Conservation (phyloP, 1,139 yeast species). For the Yamadazyma atmosphaerica region DNA sequence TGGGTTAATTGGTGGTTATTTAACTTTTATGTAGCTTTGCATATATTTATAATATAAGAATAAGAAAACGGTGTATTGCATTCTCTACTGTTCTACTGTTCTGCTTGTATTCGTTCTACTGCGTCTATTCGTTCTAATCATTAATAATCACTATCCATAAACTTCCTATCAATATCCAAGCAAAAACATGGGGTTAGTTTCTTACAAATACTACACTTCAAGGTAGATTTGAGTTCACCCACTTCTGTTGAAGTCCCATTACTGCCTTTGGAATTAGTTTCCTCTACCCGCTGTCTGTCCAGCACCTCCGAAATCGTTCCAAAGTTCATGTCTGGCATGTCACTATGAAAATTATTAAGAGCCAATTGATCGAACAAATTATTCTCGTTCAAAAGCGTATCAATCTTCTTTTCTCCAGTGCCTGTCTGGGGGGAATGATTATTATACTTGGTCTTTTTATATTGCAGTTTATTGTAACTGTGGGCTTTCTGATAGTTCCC, state of each 20-base stretch:
- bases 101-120: no score
- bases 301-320: no score
- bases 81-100: no score
- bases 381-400: slow-evolving; percentile 10
- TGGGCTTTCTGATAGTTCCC: slow-evolving; percentile 5
- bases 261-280: no score
- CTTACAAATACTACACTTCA: slow-evolving; percentile 10
- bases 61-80: background rate
- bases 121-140: background rate
- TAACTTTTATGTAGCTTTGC: slow-evolving; percentile 39
- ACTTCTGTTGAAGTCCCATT: no score
- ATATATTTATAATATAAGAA: slow-evolving; percentile 13
- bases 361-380: slow-evolving; percentile 14
- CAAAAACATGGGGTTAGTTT: slow-evolving; percentile 13
- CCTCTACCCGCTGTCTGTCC: no score
- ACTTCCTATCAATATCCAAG: slow-evolving; percentile 11
- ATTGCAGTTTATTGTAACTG: background rate
- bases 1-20: slow-evolving; percentile 62
- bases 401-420: background rate
- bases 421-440: background rate
- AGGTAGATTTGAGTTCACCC: background rate
- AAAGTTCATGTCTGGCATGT: no score
- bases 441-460: slow-evolving; percentile 1
- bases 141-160: slow-evolving; percentile 5
- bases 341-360: slow-evolving; percentile 8